These are phyloP conservation scores for Eucalyptus melliodora DNA, from an alignment of 345 rosid genomes.

Conservation along the genomic window DNA sequence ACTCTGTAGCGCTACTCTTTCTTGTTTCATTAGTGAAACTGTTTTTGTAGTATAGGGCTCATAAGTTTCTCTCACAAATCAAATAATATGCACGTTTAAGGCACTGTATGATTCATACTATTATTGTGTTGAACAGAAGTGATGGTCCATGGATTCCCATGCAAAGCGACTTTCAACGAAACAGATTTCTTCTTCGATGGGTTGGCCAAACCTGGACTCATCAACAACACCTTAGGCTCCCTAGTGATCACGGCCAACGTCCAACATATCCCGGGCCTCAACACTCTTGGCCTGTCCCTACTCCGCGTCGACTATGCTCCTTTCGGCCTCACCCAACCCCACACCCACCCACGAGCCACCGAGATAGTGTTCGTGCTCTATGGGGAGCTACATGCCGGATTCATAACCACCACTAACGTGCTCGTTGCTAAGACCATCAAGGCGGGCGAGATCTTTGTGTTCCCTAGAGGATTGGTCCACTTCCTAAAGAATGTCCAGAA, in stretches of 20 bases:
- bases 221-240: slow-evolving; percentile 36
- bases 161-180: slow-evolving; percentile 21
- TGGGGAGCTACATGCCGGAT: no score
- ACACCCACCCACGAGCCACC: no score
- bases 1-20: not conserved
- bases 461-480: slow-evolving; percentile 50
- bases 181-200: slow-evolving; percentile 34
- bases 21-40: not conserved
- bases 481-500: slow-evolving; percentile 34
- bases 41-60: no score
- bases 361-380: no score
- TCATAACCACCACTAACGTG: no score
- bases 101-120: no score
- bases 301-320: slow-evolving; percentile 1
- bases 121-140: no score
- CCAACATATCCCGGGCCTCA: slow-evolving; percentile 44
- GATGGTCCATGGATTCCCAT: no score
- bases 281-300: slow-evolving; percentile 41
- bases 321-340: no score
- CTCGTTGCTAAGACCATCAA: no score
- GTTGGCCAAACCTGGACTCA: slow-evolving; percentile 26
- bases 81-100: no score
- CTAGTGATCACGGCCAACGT: slow-evolving; percentile 33
- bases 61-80: no score
- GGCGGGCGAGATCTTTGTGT: slow-evolving; percentile 17